Evolutionary conservation across 1,284 basidiomycete species (phyloP).

Genomic region (Heterobasidion occidentale): DNA sequence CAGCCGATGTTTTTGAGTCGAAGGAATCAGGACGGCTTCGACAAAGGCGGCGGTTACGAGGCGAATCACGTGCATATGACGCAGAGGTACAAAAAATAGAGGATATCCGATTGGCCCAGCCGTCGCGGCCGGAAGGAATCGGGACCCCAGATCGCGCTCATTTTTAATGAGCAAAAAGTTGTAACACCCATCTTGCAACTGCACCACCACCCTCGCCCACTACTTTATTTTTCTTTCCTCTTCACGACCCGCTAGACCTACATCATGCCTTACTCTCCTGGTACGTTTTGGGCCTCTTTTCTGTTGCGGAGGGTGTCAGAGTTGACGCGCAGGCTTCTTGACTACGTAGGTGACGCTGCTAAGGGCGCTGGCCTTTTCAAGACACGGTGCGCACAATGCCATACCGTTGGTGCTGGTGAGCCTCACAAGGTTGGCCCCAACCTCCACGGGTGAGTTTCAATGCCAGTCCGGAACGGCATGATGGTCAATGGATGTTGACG

Average conservation of each 20-base stretch:
- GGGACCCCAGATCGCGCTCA: neutral
- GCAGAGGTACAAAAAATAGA: neutral
- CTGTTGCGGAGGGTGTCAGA: neutral
- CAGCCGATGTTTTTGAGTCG: too few relatives aligned
- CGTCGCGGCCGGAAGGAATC: neutral
- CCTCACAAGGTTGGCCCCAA: conserved; percentile 91
- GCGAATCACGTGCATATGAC: neutral
- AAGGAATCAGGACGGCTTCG: too few relatives aligned
- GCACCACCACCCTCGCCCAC: conserved; percentile 1
- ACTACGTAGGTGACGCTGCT: conserved; percentile 62
- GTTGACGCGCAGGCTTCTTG: neutral
- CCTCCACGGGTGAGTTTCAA: conserved; percentile 73
- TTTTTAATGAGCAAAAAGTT: neutral
- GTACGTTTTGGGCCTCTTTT: conserved; percentile 12
- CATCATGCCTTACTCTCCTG: conserved; percentile 28
- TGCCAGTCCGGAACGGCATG: neutral
- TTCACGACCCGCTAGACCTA: conserved; percentile 13
- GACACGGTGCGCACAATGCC: conserved; percentile 97
- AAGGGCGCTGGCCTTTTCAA: conserved; percentile 94
- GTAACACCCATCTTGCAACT: neutral
- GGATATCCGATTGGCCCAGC: neutral
- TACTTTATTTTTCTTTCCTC: conserved; percentile 16
- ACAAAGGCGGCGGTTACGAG: too few relatives aligned
- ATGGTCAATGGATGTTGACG: conserved; percentile 8
- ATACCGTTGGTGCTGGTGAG: conserved; percentile 82